Evolutionary conservation across 208 protist species (phyloP).

Genomic region (Wallacemonas sp.): DNA sequence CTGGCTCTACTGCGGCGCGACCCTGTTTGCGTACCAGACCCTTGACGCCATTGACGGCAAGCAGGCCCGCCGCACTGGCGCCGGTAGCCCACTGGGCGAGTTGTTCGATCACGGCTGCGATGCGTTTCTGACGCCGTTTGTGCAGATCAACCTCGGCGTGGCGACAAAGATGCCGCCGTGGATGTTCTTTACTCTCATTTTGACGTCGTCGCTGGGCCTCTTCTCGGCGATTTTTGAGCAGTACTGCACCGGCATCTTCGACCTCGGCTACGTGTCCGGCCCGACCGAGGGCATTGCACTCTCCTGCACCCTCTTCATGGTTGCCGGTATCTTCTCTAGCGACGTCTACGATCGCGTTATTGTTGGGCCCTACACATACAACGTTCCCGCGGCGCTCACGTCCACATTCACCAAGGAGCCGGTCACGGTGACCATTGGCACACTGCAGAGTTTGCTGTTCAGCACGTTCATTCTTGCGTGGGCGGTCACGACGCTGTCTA

Average conservation of each 20-base stretch:
- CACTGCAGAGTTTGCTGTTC: constrained; percentile 52
- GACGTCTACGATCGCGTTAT: constrained; percentile 52
- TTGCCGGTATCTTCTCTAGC: constrained; percentile 43
- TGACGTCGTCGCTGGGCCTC: constrained; percentile 54
- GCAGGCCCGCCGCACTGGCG: constrained; percentile 92
- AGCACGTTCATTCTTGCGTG: constrained; percentile 35
- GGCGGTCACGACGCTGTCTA: constrained; percentile 51
- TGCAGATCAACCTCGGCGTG: constrained; percentile 61
- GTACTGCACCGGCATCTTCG: constrained; percentile 90
- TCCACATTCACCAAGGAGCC: constrained; percentile 1
- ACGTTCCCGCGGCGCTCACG: constrained; percentile 18
- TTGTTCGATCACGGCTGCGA: constrained; percentile 97
- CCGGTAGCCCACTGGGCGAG: constrained; percentile 92
- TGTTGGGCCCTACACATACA: constrained; percentile 40
- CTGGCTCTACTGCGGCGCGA: constrained; percentile 70
- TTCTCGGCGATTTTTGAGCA: constrained; percentile 90
- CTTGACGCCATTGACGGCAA: constrained; percentile 96
- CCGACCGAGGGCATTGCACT: constrained; percentile 89
- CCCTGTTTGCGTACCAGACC: constrained; percentile 92
- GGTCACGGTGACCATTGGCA: constrained; percentile 37
- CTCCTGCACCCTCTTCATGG: constrained; percentile 55
- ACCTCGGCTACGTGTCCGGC: constrained; percentile 87
- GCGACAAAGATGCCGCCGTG: constrained; percentile 41
- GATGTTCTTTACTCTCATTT: constrained; percentile 52
- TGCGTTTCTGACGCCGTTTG: constrained; percentile 82